Evolutionary conservation across 2,329 filamentous ascomycete species (phyloP), one percentile per base, ranked within the genome.

Genomic region (Xylaria sp.): DNA sequence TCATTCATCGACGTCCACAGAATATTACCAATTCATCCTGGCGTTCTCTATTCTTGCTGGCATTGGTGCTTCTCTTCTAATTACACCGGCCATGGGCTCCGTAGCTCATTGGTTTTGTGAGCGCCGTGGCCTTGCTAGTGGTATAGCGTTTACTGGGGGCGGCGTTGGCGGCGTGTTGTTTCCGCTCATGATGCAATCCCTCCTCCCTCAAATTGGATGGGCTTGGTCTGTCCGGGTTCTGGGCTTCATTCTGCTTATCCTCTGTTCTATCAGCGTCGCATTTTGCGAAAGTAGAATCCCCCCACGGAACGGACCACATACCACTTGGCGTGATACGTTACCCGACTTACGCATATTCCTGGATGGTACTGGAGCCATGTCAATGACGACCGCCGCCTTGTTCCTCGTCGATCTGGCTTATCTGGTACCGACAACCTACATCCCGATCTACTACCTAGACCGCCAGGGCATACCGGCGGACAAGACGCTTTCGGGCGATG

Each of bases 1-100:
- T 12, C 23, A 52, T 7, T 23, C 12, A 25, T n/a, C 45, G 13
- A 7, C 36, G 13, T 15, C 6, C 6, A 46, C 39, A 65, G 63
- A 65, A 48, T 65, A 65, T 32, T 65, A 65, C 41, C 63, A 65
- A 18, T 65, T 65, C 30, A 65, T 65, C 63, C 56, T 65, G 13
- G 63, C 63, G 2, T 60, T 65, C 34, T 65, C 63, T 6, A 12
- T 65, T 18, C 63, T 65, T 8, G 63, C 63, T 5, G 63, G 63
- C 20, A 41, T 48, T 25, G 63, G 63, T 4, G 46, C 63, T 23
- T 65, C 63, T 32, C 63, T 65, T 34, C 56, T 65, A 3, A 65
- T 65, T 20, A 65, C 63, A 5, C 63, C 62, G 28, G 62, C 62
- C n/a, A 65, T 65, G 63, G 63, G 63, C 5, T 65, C 63, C 8